Conservation (phyloP, 768 basidiomycete species). For the Phylloporus sp. region DNA sequence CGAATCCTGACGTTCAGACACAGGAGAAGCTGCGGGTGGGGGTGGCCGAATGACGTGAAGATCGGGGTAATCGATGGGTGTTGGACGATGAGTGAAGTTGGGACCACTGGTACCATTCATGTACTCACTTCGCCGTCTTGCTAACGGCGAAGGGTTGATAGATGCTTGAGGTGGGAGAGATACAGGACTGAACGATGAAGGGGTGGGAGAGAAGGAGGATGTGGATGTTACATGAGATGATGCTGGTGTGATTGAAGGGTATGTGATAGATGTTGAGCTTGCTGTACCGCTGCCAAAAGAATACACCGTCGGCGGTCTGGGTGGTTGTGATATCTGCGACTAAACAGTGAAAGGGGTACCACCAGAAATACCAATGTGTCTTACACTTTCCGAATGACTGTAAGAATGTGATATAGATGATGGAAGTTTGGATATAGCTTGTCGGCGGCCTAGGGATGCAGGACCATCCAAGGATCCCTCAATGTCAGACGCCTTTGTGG, state of each 20-base stretch:
- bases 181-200: constrained; percentile 36
- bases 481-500: constrained; percentile 12
- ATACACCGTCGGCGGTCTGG: constrained; percentile 30
- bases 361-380: constrained; percentile 9
- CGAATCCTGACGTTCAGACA: constrained; percentile 71
- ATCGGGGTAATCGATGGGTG: constrained; percentile 76
- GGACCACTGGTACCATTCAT: constrained; percentile 68
- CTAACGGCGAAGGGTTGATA: constrained; percentile 70
- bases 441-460: constrained; percentile 31
- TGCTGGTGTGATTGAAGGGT: constrained; percentile 43
- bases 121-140: constrained; percentile 71
- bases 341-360: constrained; percentile 11
- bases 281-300: constrained; percentile 36
- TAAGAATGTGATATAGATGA: constrained; percentile 43
- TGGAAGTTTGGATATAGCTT: constrained; percentile 39
- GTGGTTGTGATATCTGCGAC: constrained; percentile 34
- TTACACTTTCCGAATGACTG: constrained; percentile 48
- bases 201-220: constrained; percentile 39
- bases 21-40: constrained; percentile 66
- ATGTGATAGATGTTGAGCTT: constrained; percentile 44
- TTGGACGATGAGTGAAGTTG: constrained; percentile 39
- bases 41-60: constrained; percentile 71
- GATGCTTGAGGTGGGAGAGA: constrained; percentile 81
- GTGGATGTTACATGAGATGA: constrained; percentile 34
- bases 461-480: constrained; percentile 13